A percentile compares a stretch with the other conserved stretches of the same genome.
phyloP scores from a whole-genome alignment of 768 basidiomycete genomes.

The Kwoniella sp. region DNA sequence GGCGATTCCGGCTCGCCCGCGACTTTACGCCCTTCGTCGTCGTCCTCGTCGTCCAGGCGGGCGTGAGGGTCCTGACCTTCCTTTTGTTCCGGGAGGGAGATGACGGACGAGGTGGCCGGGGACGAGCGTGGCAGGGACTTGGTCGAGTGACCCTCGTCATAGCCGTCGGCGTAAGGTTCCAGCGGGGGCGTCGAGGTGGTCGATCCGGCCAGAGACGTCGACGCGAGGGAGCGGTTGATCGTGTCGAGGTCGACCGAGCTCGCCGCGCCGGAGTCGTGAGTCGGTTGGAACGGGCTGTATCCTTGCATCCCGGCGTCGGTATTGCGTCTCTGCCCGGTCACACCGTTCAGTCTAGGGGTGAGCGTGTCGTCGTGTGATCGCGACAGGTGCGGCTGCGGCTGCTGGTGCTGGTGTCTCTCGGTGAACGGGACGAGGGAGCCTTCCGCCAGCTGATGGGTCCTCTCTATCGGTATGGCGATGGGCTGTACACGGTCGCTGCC shows the following conservation, averaged over 20 bases:
- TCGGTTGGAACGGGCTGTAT: background rate
- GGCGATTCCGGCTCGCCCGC: background rate
- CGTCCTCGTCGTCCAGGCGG: conserved; percentile 6
- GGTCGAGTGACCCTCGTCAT: background rate
- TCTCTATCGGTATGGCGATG: conserved; percentile 3
- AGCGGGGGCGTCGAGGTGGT: conserved; percentile 3
- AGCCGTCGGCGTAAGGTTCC: no score
- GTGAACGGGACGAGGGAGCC: background rate
- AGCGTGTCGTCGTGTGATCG: background rate
- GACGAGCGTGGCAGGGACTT: background rate
- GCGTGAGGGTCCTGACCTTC: conserved; percentile 1
- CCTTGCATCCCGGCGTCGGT: no score
- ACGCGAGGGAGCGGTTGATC: background rate
- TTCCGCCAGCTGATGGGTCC: conserved; percentile 2
- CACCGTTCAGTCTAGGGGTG: background rate
- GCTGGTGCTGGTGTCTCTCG: background rate
- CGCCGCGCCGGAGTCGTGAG: background rate
- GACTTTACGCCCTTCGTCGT: conserved; percentile 5
- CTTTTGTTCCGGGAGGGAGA: conserved; percentile 9
- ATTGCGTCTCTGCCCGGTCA: no score
- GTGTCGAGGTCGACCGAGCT: background rate
- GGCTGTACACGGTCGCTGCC: background rate
- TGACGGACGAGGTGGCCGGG: conserved; percentile 7
- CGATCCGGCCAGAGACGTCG: background rate
- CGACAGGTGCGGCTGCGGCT: background rate